A percentile compares a stretch with the other conserved stretches of the same genome.
Evolutionary conservation across 768 basidiomycete species (phyloP).

Genomic region (Chalciporus pseudorubinellus): DNA sequence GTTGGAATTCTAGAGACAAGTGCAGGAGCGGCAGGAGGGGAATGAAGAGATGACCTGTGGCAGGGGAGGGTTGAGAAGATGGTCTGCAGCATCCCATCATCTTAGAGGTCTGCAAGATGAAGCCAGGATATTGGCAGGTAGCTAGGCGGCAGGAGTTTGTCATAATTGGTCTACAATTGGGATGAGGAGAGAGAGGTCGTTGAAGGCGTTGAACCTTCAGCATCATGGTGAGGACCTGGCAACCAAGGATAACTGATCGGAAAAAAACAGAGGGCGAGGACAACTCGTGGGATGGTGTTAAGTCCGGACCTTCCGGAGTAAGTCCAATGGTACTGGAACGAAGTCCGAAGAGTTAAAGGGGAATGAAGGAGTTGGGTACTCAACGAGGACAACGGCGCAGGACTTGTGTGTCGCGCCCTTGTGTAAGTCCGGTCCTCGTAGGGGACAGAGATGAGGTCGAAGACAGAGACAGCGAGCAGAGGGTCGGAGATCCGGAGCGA

Average conservation of each 20-base stretch:
- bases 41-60: conserved; percentile 31
- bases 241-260: conserved; percentile 27
- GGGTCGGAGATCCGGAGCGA: no score
- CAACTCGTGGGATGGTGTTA: no score
- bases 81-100: conserved; percentile 20
- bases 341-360: no score
- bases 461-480: no score
- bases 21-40: conserved; percentile 28
- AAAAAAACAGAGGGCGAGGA: conserved; percentile 19
- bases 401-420: no score
- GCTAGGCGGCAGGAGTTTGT: conserved; percentile 20
- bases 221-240: conserved; percentile 4
- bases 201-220: conserved; percentile 14
- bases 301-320: no score
- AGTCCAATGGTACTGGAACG: no score
- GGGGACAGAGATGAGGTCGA: no score
- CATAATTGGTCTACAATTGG: conserved; percentile 23
- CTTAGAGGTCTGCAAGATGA: conserved; percentile 33
- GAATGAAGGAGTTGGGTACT: no score
- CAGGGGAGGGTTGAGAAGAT: no score
- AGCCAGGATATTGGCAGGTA: conserved; percentile 33
- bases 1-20: conserved; percentile 30
- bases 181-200: conserved; percentile 13
- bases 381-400: no score
- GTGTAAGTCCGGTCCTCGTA: no score